Conservation (phyloP, 148 eudicot genomes). For the Cornus florida region DNA sequence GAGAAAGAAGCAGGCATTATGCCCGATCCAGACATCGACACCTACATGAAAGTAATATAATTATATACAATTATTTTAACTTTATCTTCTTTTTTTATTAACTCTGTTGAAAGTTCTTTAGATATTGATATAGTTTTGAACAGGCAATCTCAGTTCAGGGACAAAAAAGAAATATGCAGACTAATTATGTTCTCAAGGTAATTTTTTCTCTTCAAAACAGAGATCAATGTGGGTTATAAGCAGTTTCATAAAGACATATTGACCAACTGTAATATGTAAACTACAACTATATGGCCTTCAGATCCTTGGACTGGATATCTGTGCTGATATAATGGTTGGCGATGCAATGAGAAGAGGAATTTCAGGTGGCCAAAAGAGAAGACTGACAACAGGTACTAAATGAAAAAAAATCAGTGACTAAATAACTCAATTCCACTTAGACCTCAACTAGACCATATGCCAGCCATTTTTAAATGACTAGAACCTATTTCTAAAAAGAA, state of each 20-base stretch:
- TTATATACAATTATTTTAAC: neutral
- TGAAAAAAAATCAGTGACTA: neutral
- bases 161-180: conserved; percentile 58
- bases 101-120: neutral
- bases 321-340: conserved; percentile 71
- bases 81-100: too few relatives aligned
- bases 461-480: neutral
- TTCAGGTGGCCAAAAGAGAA: conserved; percentile 85
- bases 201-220: neutral
- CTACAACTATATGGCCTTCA: conserved; percentile 16
- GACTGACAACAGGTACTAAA: conserved; percentile 69
- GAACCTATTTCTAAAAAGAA: neutral
- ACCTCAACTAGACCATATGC: neutral
- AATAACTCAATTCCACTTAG: neutral
- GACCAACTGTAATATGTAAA: neutral
- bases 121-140: neutral
- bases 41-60: conserved; percentile 71
- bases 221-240: neutral
- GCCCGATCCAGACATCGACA: conserved; percentile 79
- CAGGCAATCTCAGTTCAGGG: conserved; percentile 82
- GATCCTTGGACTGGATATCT: conserved; percentile 82
- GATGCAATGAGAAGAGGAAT: conserved; percentile 88
- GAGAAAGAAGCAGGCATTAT: conserved; percentile 71
- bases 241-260: neutral
- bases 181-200: conserved; percentile 80